Conservation (phyloP, 495 filamentous ascomycete genomes). For the Penicillium coprophilum region DNA sequence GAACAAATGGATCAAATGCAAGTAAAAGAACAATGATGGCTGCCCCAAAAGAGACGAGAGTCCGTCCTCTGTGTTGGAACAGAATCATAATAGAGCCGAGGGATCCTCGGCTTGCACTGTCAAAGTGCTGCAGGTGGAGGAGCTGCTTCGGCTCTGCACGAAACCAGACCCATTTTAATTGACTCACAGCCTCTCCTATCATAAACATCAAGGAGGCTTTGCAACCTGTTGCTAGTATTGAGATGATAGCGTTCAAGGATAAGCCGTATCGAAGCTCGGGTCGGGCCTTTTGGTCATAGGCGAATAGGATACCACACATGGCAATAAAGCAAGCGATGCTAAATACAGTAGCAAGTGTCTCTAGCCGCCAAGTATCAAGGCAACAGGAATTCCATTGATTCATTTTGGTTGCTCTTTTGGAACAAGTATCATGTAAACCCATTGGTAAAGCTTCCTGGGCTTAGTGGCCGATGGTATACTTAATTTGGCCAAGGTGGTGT, state of each 20-base stretch:
- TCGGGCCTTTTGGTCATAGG: conserved; percentile 9
- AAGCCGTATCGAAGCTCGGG: conserved; percentile 15
- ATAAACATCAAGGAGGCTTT: conserved; percentile 31
- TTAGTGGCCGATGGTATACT: too few species aligned
- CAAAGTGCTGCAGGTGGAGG: conserved; percentile 30
- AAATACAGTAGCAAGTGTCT: conserved; percentile 10
- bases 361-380: conserved; percentile 17
- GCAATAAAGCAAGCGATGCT: conserved; percentile 18
- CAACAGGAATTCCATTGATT: background rate
- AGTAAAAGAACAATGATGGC: conserved; percentile 24
- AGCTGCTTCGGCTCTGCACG: conserved; percentile 19
- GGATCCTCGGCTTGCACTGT: conserved; percentile 41
- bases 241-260: conserved; percentile 36
- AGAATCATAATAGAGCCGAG: conserved; percentile 38
- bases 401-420: too few species aligned
- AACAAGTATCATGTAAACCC: too few species aligned
- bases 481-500: too few species aligned
- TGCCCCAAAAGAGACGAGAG: conserved; percentile 28
- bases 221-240: conserved; percentile 31
- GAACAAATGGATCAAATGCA: conserved; percentile 36
- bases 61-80: conserved; percentile 10
- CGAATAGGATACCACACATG: conserved; percentile 12
- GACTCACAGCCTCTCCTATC: conserved; percentile 29
- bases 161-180: conserved; percentile 43
- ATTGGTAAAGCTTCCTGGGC: too few species aligned